Conservation (phyloP, 1,284 basidiomycete species). For the Erythrobasidium hasegawianum region DNA sequence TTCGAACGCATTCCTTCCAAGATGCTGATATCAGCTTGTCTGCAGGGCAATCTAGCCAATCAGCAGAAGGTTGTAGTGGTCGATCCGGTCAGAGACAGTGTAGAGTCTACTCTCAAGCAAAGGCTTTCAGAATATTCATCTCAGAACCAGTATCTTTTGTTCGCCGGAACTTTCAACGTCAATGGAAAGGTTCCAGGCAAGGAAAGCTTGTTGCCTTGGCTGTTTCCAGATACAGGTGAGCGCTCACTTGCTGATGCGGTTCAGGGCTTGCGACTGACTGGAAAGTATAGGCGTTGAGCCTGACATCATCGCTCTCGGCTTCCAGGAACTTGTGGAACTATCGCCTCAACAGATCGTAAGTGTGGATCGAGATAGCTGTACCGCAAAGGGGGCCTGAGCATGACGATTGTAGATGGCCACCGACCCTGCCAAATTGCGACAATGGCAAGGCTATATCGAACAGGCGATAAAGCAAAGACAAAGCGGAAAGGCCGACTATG, state of each 20-base stretch:
- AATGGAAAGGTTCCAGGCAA: conserved; percentile 75
- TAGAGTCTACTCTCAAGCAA: conserved; percentile 65
- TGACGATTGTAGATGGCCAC: conserved; percentile 56
- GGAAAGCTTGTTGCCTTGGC: conserved; percentile 82
- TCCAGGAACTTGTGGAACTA: conserved; percentile 96
- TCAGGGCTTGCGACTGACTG: too few species aligned
- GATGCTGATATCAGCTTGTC: conserved; percentile 5
- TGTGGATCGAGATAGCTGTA: not conserved
- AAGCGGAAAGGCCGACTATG: conserved; percentile 67
- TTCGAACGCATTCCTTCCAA: not conserved
- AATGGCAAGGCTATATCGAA: conserved; percentile 82
- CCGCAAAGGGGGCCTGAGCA: too few species aligned
- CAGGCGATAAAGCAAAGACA: conserved; percentile 69
- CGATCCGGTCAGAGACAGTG: conserved; percentile 87
- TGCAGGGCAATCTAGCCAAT: conserved; percentile 80
- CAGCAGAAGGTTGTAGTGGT: conserved; percentile 86
- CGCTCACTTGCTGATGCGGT: too few species aligned
- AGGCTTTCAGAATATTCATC: conserved; percentile 81
- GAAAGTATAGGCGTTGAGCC: conserved; percentile 64
- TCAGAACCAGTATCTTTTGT: conserved; percentile 67
- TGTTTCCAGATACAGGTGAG: conserved; percentile 65
- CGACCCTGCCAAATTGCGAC: conserved; percentile 82
- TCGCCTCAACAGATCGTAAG: conserved; percentile 91
- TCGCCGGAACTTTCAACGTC: conserved; percentile 91
- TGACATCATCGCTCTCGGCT: conserved; percentile 85